phyloP scores from a whole-genome alignment of 345 rosid genomes.

The Clausena lansium region DNA sequence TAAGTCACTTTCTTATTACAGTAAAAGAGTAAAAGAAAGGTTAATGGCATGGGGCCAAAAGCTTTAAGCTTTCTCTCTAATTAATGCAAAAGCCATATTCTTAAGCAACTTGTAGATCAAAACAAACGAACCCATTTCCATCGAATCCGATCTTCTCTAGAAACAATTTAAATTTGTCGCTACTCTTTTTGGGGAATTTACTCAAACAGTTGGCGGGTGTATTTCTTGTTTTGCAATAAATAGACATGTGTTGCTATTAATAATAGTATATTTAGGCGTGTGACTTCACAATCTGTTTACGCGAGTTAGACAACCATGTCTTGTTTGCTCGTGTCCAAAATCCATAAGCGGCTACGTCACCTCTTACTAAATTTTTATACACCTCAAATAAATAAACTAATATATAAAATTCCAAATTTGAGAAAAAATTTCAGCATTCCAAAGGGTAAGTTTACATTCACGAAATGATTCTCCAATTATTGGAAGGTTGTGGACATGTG shows the following conservation, averaged over 20 bases:
- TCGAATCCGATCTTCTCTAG: no score
- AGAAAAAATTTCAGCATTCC: neutral
- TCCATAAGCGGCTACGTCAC: neutral
- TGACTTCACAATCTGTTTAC: neutral
- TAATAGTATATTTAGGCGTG: neutral
- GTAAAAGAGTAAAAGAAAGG: neutral
- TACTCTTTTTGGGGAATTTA: neutral
- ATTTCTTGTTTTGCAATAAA: neutral
- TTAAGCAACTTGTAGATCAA: neutral
- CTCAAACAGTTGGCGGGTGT: neutral
- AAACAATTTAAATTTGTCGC: neutral
- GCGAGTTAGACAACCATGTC: neutral
- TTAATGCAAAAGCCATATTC: neutral
- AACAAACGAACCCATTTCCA: neutral
- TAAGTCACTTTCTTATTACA: slow-evolving; percentile 8
- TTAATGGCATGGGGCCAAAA: neutral
- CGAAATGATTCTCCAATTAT: neutral
- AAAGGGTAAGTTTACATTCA: neutral
- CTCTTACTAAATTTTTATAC: neutral
- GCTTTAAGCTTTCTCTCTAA: neutral
- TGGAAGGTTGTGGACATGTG: neutral
- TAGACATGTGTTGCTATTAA: no score
- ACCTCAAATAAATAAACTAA: neutral
- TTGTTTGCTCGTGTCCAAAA: neutral
- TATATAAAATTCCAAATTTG: neutral